Percentiles rank a stretch among this genome's conserved stretches.
Conservation (phyloP, 1,284 basidiomycete genomes). For the Leccinum solheimii region DNA sequence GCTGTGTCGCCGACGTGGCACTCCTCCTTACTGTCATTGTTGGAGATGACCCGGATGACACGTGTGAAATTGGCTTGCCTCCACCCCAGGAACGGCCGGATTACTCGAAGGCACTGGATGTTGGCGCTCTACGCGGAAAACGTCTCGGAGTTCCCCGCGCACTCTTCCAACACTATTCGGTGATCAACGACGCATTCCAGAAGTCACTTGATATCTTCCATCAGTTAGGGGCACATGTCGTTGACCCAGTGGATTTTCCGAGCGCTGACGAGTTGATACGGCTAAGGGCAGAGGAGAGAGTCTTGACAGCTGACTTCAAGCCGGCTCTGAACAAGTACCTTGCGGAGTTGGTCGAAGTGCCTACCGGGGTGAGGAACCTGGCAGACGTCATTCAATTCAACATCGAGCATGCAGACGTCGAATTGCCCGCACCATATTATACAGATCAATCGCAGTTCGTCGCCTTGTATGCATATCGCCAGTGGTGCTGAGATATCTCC, state of each 20-base stretch:
- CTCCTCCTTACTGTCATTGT: constrained; percentile 44
- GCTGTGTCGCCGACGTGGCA: constrained; percentile 49
- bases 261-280: constrained; percentile 36
- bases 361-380: constrained; percentile 32
- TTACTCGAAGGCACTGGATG: constrained; percentile 40
- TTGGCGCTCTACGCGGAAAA: constrained; percentile 39
- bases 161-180: constrained; percentile 15
- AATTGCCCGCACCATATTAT: constrained; percentile 42
- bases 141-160: constrained; percentile 45
- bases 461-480: constrained; percentile 10
- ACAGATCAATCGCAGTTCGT: constrained; percentile 43
- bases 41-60: constrained; percentile 45
- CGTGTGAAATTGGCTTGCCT: constrained; percentile 41
- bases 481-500: neutral
- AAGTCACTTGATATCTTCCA: constrained; percentile 40
- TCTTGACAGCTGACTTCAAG: constrained; percentile 45
- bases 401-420: constrained; percentile 39
- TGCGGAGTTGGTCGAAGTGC: constrained; percentile 27
- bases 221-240: constrained; percentile 41
- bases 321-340: constrained; percentile 42
- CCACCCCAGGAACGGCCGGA: constrained; percentile 43
- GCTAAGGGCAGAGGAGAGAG: constrained; percentile 38
- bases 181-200: constrained; percentile 36
- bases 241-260: constrained; percentile 46
- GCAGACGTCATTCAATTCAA: constrained; percentile 49